phyloP scores from a whole-genome alignment of 768 basidiomycete genomes.

The Boletus tylopilopsis region DNA sequence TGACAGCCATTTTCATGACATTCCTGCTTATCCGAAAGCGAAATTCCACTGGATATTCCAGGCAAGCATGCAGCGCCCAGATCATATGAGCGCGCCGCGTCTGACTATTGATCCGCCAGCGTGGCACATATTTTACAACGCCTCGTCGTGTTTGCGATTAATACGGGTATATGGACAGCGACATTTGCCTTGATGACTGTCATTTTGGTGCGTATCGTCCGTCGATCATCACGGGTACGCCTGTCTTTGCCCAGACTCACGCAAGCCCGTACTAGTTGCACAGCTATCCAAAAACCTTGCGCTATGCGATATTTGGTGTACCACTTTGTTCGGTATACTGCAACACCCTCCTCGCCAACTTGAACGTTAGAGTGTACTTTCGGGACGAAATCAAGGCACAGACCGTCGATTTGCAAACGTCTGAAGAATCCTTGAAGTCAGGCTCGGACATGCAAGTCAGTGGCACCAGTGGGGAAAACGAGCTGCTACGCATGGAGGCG shows the following conservation, averaged over 20 bases:
- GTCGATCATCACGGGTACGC: too few species aligned
- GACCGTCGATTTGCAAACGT: too few species aligned
- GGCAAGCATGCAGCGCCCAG: neutral
- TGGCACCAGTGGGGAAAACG: too few species aligned
- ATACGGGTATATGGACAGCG: conserved; percentile 45
- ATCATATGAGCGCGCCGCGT: too few species aligned
- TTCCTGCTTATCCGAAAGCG: conserved; percentile 6
- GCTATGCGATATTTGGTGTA: neutral
- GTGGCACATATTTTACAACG: conserved; percentile 4
- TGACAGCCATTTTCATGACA: conserved; percentile 9
- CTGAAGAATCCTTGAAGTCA: too few species aligned
- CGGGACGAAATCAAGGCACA: neutral
- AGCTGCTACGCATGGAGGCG: too few species aligned
- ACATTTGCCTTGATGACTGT: conserved; percentile 26
- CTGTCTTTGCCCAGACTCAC: neutral
- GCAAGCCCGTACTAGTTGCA: conserved; percentile 1
- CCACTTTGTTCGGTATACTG: conserved; percentile 11
- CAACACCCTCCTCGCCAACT: neutral
- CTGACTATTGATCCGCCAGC: neutral
- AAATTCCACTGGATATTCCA: neutral
- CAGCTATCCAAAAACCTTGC: neutral
- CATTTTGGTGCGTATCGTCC: conserved; percentile 11
- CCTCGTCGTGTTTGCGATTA: conserved; percentile 14
- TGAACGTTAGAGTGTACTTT: neutral
- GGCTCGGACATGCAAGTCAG: too few species aligned